phyloP scores from a whole-genome alignment of 805 yeast species.

The Phaffomyces thermotolerans region DNA sequence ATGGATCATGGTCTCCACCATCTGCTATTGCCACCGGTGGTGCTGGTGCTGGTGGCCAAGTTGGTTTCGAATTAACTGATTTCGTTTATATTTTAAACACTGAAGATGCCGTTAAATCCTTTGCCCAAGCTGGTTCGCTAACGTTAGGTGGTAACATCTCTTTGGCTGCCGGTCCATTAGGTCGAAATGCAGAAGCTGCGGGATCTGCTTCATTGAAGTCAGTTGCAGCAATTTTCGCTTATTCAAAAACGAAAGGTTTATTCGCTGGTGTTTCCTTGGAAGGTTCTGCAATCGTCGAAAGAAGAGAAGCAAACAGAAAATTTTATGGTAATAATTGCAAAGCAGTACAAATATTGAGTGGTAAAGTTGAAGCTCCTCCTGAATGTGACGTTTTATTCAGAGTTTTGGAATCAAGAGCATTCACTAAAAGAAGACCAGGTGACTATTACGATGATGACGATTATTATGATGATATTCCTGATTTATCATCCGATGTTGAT shows the following conservation, averaged over 20 bases:
- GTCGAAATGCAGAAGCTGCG: conserved; percentile 96
- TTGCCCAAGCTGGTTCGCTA: conserved; percentile 89
- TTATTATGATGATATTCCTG: conserved; percentile 59
- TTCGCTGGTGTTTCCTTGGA: conserved; percentile 97
- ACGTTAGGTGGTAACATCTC: conserved; percentile 94
- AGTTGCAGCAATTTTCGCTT: conserved; percentile 87
- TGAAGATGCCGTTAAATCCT: conserved; percentile 82
- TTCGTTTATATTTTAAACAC: conserved; percentile 89
- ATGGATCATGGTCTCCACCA: conserved; percentile 97
- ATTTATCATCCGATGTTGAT: conserved; percentile 15
- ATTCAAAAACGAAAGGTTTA: conserved; percentile 92
- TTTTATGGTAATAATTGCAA: conserved; percentile 87
- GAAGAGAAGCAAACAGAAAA: conserved; percentile 94
- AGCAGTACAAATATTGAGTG: conserved; percentile 77
- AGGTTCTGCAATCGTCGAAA: conserved; percentile 93
- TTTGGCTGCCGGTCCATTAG: conserved; percentile 95
- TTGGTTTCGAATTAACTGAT: conserved; percentile 94
- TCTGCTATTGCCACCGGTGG: conserved; percentile 94
- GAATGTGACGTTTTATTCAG: conserved; percentile 83
- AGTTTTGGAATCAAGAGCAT: conserved; percentile 79
- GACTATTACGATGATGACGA: conserved; percentile 50
- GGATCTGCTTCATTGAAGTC: conserved; percentile 85
- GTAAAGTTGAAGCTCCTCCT: conserved; percentile 89
- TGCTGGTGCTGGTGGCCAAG: conserved; percentile 98
- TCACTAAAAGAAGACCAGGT: conserved; percentile 45